Percentiles rank a stretch among this genome's conserved stretches.
phyloP scores from a whole-genome alignment of 1,284 basidiomycete genomes.

The Sparassis latifolia region DNA sequence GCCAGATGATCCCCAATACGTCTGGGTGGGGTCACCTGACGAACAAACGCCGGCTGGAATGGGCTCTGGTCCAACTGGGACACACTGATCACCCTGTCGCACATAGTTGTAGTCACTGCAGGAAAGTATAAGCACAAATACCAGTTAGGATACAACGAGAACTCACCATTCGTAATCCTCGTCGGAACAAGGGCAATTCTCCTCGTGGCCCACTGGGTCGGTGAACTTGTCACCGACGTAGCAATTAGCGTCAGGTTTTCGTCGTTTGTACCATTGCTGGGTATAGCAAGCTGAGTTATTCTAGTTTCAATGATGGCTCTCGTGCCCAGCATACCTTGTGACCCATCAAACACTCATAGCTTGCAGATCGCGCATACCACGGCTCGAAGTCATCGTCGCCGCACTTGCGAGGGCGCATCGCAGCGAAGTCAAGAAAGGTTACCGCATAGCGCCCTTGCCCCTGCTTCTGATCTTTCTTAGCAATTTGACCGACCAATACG shows the following conservation, averaged over 20 bases:
- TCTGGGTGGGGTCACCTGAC: slow-evolving; percentile 44
- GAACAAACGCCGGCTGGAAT: slow-evolving; percentile 77
- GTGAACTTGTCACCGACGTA: slow-evolving; percentile 90
- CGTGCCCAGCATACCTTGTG: slow-evolving; percentile 58
- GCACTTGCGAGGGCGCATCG: slow-evolving; percentile 68
- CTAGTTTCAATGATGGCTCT: too few species aligned
- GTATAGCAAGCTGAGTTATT: too few species aligned
- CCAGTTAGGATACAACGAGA: background rate
- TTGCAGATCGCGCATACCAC: slow-evolving; percentile 77
- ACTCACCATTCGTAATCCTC: slow-evolving; percentile 90
- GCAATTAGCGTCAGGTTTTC: slow-evolving; percentile 82
- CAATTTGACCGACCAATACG: slow-evolving; percentile 74
- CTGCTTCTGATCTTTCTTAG: slow-evolving; percentile 52
- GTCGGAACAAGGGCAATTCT: slow-evolving; percentile 79
- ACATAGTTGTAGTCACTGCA: slow-evolving; percentile 85
- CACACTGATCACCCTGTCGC: slow-evolving; percentile 66
- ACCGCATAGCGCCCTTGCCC: slow-evolving; percentile 62
- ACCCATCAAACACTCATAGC: slow-evolving; percentile 88
- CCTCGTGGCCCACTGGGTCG: slow-evolving; percentile 80
- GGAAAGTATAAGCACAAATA: background rate
- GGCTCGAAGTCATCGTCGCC: slow-evolving; percentile 72
- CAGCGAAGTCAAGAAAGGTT: slow-evolving; percentile 82
- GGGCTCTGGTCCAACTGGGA: slow-evolving; percentile 78
- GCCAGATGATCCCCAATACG: slow-evolving; percentile 85
- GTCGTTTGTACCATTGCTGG: slow-evolving; percentile 89